phyloP scores from a whole-genome alignment of 164 flowering plant species.

The Magnolia changhungtana region DNA sequence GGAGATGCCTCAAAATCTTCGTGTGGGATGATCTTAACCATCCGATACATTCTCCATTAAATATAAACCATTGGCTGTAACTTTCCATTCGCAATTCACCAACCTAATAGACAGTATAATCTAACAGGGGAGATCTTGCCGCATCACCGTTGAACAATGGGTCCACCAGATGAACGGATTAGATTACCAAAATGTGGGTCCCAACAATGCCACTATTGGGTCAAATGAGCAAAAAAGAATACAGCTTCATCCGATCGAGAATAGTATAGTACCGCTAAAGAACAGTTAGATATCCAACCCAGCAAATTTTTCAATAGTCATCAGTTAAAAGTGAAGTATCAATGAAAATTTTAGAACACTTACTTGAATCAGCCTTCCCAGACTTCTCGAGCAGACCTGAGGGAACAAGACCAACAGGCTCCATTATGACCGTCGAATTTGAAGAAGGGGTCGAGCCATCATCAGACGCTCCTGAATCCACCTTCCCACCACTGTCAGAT shows the following conservation, averaged over 20 bases:
- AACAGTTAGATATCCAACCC: not conserved
- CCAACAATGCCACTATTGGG: not conserved
- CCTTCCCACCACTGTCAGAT: not conserved
- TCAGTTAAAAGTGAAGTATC: not conserved
- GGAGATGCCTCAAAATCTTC: not conserved
- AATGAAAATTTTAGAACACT: not conserved
- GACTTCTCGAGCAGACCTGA: not conserved
- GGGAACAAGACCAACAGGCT: not conserved
- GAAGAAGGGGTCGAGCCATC: not conserved
- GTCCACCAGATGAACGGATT: not conserved
- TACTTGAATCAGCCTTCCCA: slow-evolving; percentile 18
- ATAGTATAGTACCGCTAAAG: not conserved
- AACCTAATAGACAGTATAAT: not conserved
- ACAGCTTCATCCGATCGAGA: not conserved
- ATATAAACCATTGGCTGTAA: not conserved
- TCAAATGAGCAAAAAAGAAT: not conserved
- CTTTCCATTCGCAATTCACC: not conserved
- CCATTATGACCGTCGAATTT: not conserved
- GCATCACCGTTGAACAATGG: not conserved
- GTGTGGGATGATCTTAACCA: not conserved
- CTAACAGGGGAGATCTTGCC: not conserved
- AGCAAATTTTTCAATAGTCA: not conserved
- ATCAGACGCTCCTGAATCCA: not conserved
- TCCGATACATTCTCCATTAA: not conserved
- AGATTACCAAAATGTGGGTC: not conserved